phyloP scores from a whole-genome alignment of 495 filamentous ascomycete genomes.

The Pyronema omphalodes region DNA sequence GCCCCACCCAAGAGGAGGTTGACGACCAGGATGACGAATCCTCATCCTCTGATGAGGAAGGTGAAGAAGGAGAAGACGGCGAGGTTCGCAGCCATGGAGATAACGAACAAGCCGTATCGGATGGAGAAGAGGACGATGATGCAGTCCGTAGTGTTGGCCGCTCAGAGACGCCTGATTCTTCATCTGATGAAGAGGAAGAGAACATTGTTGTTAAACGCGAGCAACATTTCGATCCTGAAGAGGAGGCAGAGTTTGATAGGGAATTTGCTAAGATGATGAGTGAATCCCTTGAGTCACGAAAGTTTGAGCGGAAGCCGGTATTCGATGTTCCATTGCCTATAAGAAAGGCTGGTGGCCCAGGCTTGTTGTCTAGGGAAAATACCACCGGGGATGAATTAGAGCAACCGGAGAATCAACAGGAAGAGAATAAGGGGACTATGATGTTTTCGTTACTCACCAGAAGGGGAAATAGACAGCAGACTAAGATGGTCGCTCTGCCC shows the following conservation, averaged over 20 bases:
- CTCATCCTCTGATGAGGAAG: constrained; percentile 14
- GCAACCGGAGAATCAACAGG: constrained; percentile 12
- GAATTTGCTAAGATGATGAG: constrained; percentile 98
- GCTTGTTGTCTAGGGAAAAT: constrained; percentile 30
- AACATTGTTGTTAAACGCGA: constrained; percentile 80
- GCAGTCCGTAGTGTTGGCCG: constrained; percentile 9
- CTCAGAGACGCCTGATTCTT: constrained; percentile 25
- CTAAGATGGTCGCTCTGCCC: constrained; percentile 80
- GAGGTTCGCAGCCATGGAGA: constrained; percentile 32
- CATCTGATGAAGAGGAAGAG: constrained; percentile 54
- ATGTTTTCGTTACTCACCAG: constrained; percentile 92
- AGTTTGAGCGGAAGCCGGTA: constrained; percentile 79
- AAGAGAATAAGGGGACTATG: constrained; percentile 42
- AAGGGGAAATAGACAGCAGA: constrained; percentile 88
- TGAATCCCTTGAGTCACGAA: constrained; percentile 82
- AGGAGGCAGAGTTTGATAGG: constrained; percentile 91
- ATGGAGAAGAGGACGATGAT: constrained; percentile 22
- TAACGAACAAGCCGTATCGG: constrained; percentile 26
- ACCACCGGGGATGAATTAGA: constrained; percentile 31
- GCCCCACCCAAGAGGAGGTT: constrained; percentile 41
- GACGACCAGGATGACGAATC: constrained; percentile 37
- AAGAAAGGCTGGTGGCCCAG: constrained; percentile 35
- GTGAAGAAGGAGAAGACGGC: constrained; percentile 40
- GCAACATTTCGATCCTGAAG: constrained; percentile 81
- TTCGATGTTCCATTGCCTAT: constrained; percentile 93